Evolutionary conservation across 192 early-diverging fungal species (phyloP).

Genomic region (Podila clonocystis): DNA sequence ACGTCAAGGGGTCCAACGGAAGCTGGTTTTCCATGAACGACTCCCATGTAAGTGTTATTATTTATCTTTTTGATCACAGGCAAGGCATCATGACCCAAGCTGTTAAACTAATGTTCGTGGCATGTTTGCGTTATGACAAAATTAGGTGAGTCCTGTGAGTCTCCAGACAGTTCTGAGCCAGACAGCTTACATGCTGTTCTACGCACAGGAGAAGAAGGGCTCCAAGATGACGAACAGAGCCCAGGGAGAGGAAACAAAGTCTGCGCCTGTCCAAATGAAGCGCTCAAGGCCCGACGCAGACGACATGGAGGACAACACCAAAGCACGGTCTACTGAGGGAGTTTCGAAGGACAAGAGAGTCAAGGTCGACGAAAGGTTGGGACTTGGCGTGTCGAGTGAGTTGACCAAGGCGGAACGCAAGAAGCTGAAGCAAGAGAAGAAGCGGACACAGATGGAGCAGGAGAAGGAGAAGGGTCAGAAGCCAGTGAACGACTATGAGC

Average conservation of each 20-base stretch:
- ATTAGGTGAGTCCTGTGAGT: slow-evolving; percentile 66
- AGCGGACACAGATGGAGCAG: slow-evolving; percentile 28
- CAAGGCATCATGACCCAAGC: neutral
- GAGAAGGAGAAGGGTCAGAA: slow-evolving; percentile 4
- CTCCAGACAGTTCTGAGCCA: slow-evolving; percentile 74
- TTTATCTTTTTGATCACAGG: neutral
- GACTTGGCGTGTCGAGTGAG: neutral
- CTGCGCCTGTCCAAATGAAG: slow-evolving; percentile 13
- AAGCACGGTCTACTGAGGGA: slow-evolving; percentile 18
- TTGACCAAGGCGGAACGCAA: slow-evolving; percentile 32
- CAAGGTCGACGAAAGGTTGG: slow-evolving; percentile 6
- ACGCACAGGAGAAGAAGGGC: slow-evolving; percentile 55
- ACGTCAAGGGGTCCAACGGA: slow-evolving; percentile 77
- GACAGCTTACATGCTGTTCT: slow-evolving; percentile 90
- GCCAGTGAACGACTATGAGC: slow-evolving; percentile 31
- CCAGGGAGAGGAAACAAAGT: slow-evolving; percentile 6
- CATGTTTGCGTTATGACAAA: neutral
- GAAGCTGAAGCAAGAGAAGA: slow-evolving; percentile 31
- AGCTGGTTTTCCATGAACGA: slow-evolving; percentile 88
- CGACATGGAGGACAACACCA: slow-evolving; percentile 30
- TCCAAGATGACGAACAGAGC: neutral
- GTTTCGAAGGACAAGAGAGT: slow-evolving; percentile 21
- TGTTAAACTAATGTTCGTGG: neutral
- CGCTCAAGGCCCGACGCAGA: slow-evolving; percentile 4
- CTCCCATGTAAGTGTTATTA: slow-evolving; percentile 28